Percentiles rank a stretch among this genome's conserved stretches.
Evolutionary conservation across 73 alveolate species (phyloP).

Genomic region (Tetrahymena elliotti): DNA sequence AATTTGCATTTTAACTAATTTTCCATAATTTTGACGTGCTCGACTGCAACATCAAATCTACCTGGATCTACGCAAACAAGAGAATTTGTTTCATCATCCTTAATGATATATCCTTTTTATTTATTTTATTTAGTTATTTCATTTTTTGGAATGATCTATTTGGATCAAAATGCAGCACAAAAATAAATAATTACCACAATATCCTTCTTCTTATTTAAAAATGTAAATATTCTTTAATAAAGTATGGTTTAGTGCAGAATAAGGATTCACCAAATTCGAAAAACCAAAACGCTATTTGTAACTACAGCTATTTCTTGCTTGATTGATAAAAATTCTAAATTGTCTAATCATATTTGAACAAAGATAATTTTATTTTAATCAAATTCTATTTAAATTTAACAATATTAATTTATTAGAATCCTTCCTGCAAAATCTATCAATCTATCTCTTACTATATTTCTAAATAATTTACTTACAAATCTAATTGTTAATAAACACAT

Average conservation of each 20-base stretch:
- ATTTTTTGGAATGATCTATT: not conserved
- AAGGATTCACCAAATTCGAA: not conserved
- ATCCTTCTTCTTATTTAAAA: not conserved
- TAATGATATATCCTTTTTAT: not conserved
- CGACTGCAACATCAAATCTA: not conserved
- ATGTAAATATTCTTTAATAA: not conserved
- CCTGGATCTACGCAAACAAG: not conserved
- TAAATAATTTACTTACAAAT: too few species aligned
- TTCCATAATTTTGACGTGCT: not conserved
- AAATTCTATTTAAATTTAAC: not conserved
- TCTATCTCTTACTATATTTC: not conserved
- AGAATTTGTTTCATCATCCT: not conserved
- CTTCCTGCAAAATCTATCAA: not conserved
- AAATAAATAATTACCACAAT: not conserved
- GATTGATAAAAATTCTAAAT: not conserved
- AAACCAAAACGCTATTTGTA: not conserved
- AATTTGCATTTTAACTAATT: not conserved
- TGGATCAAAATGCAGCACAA: not conserved
- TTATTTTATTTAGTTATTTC: not conserved
- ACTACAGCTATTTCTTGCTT: not conserved
- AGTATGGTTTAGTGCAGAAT: not conserved
- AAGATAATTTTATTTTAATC: not conserved
- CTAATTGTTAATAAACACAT: too few species aligned
- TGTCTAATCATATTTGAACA: not conserved
- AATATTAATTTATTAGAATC: not conserved